These are phyloP conservation scores for Rubus parviflorus DNA, from an alignment of 306 rosid genomes.

Conservation along the genomic window DNA sequence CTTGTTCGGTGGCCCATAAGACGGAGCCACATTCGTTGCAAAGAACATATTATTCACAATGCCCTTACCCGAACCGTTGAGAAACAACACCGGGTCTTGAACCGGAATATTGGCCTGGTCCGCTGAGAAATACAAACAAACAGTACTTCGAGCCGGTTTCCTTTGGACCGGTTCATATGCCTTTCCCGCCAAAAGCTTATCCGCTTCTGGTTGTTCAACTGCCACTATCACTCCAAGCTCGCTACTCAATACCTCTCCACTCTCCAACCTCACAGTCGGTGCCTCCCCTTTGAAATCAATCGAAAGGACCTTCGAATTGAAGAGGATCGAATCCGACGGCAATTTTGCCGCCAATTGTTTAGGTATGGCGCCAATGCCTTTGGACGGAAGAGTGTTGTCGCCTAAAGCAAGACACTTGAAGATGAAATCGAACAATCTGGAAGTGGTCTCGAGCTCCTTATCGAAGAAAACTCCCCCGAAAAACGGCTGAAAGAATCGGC, in stretches of 20 bases:
- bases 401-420: slow-evolving; percentile 93
- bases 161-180: slow-evolving; percentile 21
- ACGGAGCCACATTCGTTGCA: slow-evolving; percentile 75
- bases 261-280: slow-evolving; percentile 52
- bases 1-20: slow-evolving; percentile 64
- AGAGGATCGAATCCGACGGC: slow-evolving; percentile 48
- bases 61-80: slow-evolving; percentile 83
- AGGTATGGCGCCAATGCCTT: slow-evolving; percentile 73
- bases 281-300: slow-evolving; percentile 31
- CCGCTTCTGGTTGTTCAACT: slow-evolving; percentile 64
- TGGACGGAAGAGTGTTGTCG: slow-evolving; percentile 79
- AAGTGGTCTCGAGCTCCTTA: slow-evolving; percentile 55
- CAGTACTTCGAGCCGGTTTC: slow-evolving; percentile 69
- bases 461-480: slow-evolving; percentile 91
- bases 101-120: slow-evolving; percentile 48
- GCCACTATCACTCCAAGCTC: slow-evolving; percentile 77
- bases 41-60: slow-evolving; percentile 91
- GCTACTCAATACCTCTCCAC: slow-evolving; percentile 56
- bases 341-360: slow-evolving; percentile 60
- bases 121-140: slow-evolving; percentile 60
- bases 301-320: slow-evolving; percentile 54
- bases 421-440: slow-evolving; percentile 73
- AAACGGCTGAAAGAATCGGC: slow-evolving; percentile 70
- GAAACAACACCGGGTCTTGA: slow-evolving; percentile 51
- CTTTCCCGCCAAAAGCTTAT: slow-evolving; percentile 41